Evolutionary conservation across 805 yeast species (phyloP).

Genomic region (Candida vaughaniae): DNA sequence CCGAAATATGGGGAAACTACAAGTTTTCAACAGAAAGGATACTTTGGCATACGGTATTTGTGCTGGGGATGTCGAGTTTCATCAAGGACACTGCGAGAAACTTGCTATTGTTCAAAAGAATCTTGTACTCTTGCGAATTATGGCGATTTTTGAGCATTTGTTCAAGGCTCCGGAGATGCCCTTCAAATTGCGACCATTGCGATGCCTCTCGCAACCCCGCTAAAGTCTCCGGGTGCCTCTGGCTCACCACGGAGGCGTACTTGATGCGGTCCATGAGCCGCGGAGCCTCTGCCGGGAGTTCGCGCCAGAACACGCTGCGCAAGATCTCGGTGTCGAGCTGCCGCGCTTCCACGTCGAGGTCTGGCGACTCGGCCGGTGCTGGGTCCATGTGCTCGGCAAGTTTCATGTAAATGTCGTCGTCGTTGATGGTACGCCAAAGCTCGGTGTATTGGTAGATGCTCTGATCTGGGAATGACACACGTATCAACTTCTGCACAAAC

Average conservation of each 20-base stretch:
- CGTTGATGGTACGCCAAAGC: slow-evolving; percentile 10
- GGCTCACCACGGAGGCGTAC: slow-evolving; percentile 10
- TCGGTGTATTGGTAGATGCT: slow-evolving; percentile 7
- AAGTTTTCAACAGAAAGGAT: too few species aligned
- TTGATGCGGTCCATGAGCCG: slow-evolving; percentile 12
- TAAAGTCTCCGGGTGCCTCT: slow-evolving; percentile 1
- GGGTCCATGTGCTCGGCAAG: slow-evolving; percentile 6
- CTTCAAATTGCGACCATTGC: too few species aligned
- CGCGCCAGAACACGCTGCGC: slow-evolving; percentile 8
- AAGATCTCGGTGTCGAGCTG: slow-evolving; percentile 5
- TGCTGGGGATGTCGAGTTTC: too few species aligned
- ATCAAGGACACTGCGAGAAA: slow-evolving; percentile 26
- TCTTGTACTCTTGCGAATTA: slow-evolving; percentile 11
- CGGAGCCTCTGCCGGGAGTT: slow-evolving; percentile 10
- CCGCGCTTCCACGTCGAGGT: slow-evolving; percentile 3
- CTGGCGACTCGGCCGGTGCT: too few species aligned
- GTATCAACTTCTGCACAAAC: slow-evolving; percentile 28
- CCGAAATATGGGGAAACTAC: too few species aligned
- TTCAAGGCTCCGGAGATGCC: too few species aligned
- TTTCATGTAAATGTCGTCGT: slow-evolving; percentile 18
- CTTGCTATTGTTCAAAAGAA: slow-evolving; percentile 29
- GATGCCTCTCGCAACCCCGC: background rate
- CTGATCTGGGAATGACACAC: slow-evolving; percentile 11
- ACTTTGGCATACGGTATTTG: too few species aligned
- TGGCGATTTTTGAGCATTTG: too few species aligned